Percentiles rank a stretch among this genome's conserved stretches.
Conservation (phyloP, 208 protist genomes). For the Crithidia acanthocephali region DNA sequence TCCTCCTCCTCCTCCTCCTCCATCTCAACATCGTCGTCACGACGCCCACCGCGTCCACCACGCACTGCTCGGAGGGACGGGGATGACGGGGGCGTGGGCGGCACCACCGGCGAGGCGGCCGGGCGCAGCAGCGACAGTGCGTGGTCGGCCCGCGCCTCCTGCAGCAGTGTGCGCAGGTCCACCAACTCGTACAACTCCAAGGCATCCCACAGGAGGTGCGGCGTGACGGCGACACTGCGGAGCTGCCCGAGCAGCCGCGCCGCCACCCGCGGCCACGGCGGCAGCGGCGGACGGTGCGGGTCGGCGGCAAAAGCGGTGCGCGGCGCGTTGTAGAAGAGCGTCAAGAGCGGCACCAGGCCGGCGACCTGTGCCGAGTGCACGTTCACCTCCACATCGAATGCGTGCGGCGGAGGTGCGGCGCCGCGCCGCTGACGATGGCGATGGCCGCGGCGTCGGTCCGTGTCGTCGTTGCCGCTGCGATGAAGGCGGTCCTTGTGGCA, state of each 20-base stretch:
- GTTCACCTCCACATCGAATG: not conserved
- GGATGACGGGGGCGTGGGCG: not conserved
- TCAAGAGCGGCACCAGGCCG: slow-evolving; percentile 14
- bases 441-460: not conserved
- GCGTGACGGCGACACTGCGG: slow-evolving; percentile 11
- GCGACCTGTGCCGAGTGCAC: slow-evolving; percentile 10
- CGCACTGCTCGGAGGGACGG: not conserved
- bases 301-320: slow-evolving; percentile 9
- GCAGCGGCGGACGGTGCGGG: slow-evolving; percentile 10
- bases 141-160: slow-evolving; percentile 6
- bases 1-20: not conserved
- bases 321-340: slow-evolving; percentile 17
- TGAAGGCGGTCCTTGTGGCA: not conserved
- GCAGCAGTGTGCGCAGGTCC: slow-evolving; percentile 4
- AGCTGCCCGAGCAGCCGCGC: slow-evolving; percentile 20
- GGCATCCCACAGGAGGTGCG: slow-evolving; percentile 24
- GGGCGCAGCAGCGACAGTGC: not conserved
- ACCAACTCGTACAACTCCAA: slow-evolving; percentile 32
- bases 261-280: slow-evolving; percentile 14
- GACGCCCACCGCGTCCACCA: not conserved
- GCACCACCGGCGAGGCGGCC: not conserved
- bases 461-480: not conserved
- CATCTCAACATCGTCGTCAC: not conserved
- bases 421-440: not conserved
- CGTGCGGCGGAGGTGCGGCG: not conserved